Evolutionary conservation across 164 flowering plant genomes (phyloP).

Genomic region (Vitis rupestris): DNA sequence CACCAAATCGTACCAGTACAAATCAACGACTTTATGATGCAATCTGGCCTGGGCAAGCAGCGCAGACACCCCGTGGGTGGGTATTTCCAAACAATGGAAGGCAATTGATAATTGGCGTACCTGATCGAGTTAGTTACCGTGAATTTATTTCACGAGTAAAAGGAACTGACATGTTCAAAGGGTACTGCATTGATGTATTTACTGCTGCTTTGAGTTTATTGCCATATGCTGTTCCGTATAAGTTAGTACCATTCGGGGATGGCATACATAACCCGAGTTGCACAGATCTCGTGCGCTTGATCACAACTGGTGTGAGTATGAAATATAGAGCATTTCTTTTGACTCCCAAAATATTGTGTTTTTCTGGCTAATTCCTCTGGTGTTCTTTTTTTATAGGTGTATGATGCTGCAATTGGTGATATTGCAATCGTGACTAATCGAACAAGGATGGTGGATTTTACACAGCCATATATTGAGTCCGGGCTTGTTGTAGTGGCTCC

Average conservation of each 20-base stretch:
- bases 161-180: conserved; percentile 46
- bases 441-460: conserved; percentile 74
- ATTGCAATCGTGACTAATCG: conserved; percentile 67
- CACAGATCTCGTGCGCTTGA: conserved; percentile 44
- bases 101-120: conserved; percentile 66
- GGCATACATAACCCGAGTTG: conserved; percentile 56
- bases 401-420: conserved; percentile 84
- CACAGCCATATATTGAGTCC: conserved; percentile 77
- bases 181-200: conserved; percentile 84
- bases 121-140: conserved; percentile 52
- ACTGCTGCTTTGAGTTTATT: conserved; percentile 59
- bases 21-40: conserved; percentile 34
- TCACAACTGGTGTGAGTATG: conserved; percentile 64
- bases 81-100: conserved; percentile 73
- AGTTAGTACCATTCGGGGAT: conserved; percentile 65
- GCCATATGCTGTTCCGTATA: conserved; percentile 75
- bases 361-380: background rate
- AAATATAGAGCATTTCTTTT: background rate
- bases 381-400: conserved; percentile 36
- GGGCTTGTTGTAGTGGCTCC: conserved; percentile 89
- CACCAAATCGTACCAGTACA: conserved; percentile 39
- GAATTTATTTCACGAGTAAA: conserved; percentile 53
- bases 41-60: conserved; percentile 78
- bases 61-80: conserved; percentile 78
- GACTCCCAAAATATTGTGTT: background rate